Evolutionary conservation across 1,284 basidiomycete species (phyloP).

Genomic region (Cutaneotrichosporon mucoides): DNA sequence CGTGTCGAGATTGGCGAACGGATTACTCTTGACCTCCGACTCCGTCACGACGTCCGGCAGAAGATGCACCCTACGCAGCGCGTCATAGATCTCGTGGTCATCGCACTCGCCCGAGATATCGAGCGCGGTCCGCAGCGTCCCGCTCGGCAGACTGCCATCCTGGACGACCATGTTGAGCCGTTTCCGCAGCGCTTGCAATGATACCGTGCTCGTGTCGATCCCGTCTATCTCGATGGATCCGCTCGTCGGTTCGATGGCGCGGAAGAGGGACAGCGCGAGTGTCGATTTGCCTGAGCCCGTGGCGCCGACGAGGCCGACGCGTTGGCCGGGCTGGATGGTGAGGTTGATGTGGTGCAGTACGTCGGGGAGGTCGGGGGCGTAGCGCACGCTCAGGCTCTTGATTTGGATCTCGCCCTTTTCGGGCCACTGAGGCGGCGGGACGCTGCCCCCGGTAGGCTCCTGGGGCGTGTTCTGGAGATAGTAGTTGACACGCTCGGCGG

Average conservation of each 20-base stretch:
- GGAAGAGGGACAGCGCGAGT: slow-evolving; percentile 64
- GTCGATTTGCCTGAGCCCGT: slow-evolving; percentile 70
- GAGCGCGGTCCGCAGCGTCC: slow-evolving; percentile 66
- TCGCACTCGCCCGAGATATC: slow-evolving; percentile 44
- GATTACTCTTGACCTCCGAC: slow-evolving; percentile 52
- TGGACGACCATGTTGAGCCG: slow-evolving; percentile 58
- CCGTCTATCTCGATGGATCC: slow-evolving; percentile 71
- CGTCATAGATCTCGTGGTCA: slow-evolving; percentile 57
- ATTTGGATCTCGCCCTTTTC: slow-evolving; percentile 60
- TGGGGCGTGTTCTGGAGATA: slow-evolving; percentile 37
- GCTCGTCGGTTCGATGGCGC: slow-evolving; percentile 61
- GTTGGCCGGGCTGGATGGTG: slow-evolving; percentile 62
- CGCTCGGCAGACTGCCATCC: slow-evolving; percentile 41
- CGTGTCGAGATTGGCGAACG: slow-evolving; percentile 56
- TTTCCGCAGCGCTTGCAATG: slow-evolving; percentile 58
- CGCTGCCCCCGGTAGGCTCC: slow-evolving; percentile 25
- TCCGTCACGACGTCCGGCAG: slow-evolving; percentile 48
- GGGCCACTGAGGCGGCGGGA: slow-evolving; percentile 61
- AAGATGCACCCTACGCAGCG: slow-evolving; percentile 57
- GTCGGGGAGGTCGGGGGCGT: slow-evolving; percentile 65
- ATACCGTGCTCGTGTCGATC: slow-evolving; percentile 58
- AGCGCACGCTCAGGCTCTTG: slow-evolving; percentile 60
- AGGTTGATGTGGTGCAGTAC: slow-evolving; percentile 68
- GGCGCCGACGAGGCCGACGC: slow-evolving; percentile 71
- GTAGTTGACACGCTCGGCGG: slow-evolving; percentile 51